Evolutionary conservation across 768 basidiomycete species (phyloP), one percentile per base, ranked within the genome.

Genomic region (Agaricus blazei): DNA sequence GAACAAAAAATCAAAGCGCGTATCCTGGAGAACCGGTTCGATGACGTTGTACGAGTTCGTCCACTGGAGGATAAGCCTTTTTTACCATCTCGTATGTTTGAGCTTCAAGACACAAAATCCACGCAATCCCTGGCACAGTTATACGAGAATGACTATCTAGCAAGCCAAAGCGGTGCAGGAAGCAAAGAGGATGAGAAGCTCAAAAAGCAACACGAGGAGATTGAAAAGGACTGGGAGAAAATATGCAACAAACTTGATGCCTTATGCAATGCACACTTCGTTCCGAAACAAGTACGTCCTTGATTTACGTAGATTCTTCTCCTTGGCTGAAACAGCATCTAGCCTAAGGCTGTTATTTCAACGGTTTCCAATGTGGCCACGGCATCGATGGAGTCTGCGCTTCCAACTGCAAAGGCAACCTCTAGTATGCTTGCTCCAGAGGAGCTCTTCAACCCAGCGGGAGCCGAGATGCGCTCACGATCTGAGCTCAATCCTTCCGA

Each of bases 1-100:
- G 96, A 98, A 72, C 93, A 92, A 50, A 79, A 83, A 54, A 98
- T 99, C 70, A 98, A 95, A 69, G 78, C 83, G 5, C 78, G 96
- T 40, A 94, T 98, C 58, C 70, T 90, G 19, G 92, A 93, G 59
- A 81, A 80, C 58, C 83, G 80, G 40, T 99, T 93, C 60, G 91
- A 99, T 68, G 95, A 98, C 63, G 93, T 98, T 34, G 81, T 90
- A 51, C 89, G 95, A n/a, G 76, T 85, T 54, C 82, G 87, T 2
- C 79, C 86, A 0, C 66, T 85, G 52, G 89, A 93, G 42, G 85
- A 93, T 60, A 90, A 88, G 60, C 85, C 95, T 0, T 98, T 95
- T 77, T 74, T 98, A 0, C 93, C 96, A 0, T 97, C 93, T 0
- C 83, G 88, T 31, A 75, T 91, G 54, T 83, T 97, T 56, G 95